Evolutionary conservation across 2,329 filamentous ascomycete species (phyloP).

Genomic region (Talaromyces rugulosus): DNA sequence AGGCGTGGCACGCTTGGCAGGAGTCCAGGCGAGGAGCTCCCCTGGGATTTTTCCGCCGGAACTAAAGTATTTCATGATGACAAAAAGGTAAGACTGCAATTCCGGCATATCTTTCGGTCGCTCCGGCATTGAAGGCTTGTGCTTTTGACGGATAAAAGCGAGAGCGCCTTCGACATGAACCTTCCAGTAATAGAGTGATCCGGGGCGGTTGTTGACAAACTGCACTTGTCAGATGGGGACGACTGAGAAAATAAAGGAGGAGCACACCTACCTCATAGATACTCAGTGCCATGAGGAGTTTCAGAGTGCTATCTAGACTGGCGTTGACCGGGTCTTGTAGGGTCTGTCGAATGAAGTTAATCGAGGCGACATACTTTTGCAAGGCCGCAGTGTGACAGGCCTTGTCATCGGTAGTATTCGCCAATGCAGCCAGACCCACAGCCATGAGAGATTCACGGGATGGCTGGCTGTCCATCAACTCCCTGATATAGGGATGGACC

Average conservation of each 20-base stretch:
- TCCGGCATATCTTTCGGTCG: background rate
- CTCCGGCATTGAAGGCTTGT: background rate
- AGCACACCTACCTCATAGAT: conserved; percentile 1
- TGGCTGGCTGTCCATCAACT: conserved; percentile 7
- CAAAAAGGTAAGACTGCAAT: conserved; percentile 1
- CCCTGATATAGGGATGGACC: conserved; percentile 7
- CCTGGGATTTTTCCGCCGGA: background rate
- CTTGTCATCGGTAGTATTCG: conserved; percentile 21
- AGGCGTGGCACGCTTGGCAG: background rate
- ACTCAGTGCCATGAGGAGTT: background rate
- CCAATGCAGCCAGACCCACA: conserved; percentile 22
- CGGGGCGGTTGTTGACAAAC: conserved; percentile 18
- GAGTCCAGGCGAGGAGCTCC: background rate
- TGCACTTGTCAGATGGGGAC: conserved; percentile 2
- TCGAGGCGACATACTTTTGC: conserved; percentile 18
- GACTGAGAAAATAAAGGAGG: background rate
- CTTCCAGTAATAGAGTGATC: conserved; percentile 22
- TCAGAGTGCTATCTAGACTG: background rate
- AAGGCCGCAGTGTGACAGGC: conserved; percentile 15
- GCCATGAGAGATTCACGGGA: conserved; percentile 21
- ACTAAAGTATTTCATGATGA: conserved; percentile 3
- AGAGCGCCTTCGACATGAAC: conserved; percentile 3
- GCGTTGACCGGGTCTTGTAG: conserved; percentile 15
- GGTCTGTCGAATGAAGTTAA: conserved; percentile 15
- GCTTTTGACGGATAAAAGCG: background rate